phyloP scores from a whole-genome alignment of 2,329 filamentous ascomycete species.

The Clonostachys sp. region DNA sequence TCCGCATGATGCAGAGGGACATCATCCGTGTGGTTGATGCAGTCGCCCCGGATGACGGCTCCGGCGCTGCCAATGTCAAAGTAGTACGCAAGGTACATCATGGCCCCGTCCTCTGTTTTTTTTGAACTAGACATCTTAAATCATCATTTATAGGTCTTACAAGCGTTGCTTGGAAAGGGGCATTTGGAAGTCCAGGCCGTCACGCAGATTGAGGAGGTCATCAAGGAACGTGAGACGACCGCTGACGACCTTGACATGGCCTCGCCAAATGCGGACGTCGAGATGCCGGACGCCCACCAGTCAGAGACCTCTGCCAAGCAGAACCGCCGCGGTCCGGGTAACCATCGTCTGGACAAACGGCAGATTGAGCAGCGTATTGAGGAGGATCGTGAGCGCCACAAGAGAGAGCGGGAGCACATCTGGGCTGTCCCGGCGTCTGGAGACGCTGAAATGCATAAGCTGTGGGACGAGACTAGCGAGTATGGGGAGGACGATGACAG shows the following conservation, averaged over 20 bases:
- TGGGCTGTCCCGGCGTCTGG: conserved; percentile 72
- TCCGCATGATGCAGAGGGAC: conserved; percentile 92
- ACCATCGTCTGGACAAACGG: conserved; percentile 64
- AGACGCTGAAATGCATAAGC: conserved; percentile 68
- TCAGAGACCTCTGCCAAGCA: neutral
- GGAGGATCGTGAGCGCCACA: conserved; percentile 93
- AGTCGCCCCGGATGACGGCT: conserved; percentile 81
- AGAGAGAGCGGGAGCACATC: conserved; percentile 83
- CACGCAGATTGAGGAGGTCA: conserved; percentile 73
- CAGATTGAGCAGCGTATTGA: conserved; percentile 96
- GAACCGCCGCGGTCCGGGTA: conserved; percentile 14
- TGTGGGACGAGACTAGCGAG: conserved; percentile 86
- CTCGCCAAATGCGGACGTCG: conserved; percentile 40
- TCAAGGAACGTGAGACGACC: conserved; percentile 72
- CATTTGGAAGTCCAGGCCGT: conserved; percentile 75
- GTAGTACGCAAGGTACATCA: conserved; percentile 72
- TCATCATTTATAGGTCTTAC: conserved; percentile 50
- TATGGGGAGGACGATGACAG: conserved; percentile 83
- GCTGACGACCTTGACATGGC: conserved; percentile 49
- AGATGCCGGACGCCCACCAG: conserved; percentile 27
- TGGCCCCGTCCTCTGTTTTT: too few species aligned
- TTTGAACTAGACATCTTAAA: neutral
- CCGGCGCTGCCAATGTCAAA: conserved; percentile 89
- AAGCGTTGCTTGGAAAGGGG: conserved; percentile 63
- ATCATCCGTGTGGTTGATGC: conserved; percentile 89